Conservation (phyloP, 768 basidiomycete genomes). For the Exidia glandulosa region DNA sequence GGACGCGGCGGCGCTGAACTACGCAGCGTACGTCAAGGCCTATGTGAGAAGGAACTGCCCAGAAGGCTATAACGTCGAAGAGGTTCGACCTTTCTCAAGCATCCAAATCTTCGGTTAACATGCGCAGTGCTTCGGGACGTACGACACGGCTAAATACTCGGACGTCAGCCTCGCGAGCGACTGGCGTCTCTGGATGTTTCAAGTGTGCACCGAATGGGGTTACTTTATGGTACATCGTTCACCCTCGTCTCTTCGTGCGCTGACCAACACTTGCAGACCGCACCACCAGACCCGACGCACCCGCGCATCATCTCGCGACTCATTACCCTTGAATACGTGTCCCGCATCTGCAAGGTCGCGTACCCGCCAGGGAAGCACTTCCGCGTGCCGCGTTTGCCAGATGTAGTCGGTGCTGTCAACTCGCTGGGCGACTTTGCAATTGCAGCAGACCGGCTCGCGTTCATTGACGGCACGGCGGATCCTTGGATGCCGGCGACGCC, state of each 20-base stretch:
- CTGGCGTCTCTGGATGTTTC: conserved; percentile 87
- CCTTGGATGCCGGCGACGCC: conserved; percentile 27
- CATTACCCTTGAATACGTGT: conserved; percentile 60
- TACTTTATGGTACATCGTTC: conserved; percentile 68
- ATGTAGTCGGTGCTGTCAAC: conserved; percentile 68
- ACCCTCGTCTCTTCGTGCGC: neutral
- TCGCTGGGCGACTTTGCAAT: conserved; percentile 75
- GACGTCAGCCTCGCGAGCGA: conserved; percentile 50
- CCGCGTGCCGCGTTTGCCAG: conserved; percentile 59
- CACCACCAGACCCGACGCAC: conserved; percentile 55
- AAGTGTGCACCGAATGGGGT: conserved; percentile 93
- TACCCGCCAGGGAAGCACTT: conserved; percentile 71
- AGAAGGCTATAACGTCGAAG: conserved; percentile 33
- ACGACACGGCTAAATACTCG: conserved; percentile 53
- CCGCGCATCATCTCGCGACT: conserved; percentile 73
- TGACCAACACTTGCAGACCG: conserved; percentile 35
- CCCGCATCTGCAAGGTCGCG: conserved; percentile 63
- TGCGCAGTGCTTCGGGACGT: conserved; percentile 76
- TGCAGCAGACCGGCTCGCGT: conserved; percentile 68
- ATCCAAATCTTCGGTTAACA: neutral
- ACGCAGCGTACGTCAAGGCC: conserved; percentile 69
- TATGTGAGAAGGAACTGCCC: conserved; percentile 50
- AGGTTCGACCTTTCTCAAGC: conserved; percentile 20
- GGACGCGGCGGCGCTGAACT: conserved; percentile 56
- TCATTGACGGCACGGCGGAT: conserved; percentile 57